A percentile compares a stretch with the other conserved stretches of the same genome.
phyloP scores from a whole-genome alignment of 2,329 filamentous ascomycete genomes.

The Fusarium falciforme region DNA sequence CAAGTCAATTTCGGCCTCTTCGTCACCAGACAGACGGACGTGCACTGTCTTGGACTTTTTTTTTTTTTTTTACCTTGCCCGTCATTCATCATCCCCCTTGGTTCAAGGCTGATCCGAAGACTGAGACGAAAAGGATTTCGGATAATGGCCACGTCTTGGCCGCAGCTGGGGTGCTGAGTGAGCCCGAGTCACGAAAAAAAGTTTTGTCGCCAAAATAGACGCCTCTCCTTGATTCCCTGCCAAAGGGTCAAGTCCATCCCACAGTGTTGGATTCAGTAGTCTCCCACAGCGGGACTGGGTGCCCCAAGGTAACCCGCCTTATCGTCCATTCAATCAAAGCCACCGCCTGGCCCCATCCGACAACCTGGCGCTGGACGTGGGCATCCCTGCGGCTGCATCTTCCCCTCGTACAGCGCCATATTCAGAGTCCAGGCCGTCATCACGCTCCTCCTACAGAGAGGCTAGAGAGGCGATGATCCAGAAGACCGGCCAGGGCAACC shows the following conservation, averaged over 20 bases:
- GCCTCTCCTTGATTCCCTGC: constrained; percentile 27
- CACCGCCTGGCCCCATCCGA: constrained; percentile 43
- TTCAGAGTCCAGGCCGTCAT: constrained; percentile 39
- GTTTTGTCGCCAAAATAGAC: constrained; percentile 4
- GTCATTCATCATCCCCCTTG: constrained; percentile 2
- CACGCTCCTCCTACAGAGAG: constrained; percentile 33
- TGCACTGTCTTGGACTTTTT: constrained; percentile 18
- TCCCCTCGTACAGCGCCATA: constrained; percentile 36
- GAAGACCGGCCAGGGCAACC: constrained; percentile 38
- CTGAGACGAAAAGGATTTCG: constrained; percentile 2
- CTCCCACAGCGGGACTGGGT: constrained; percentile 25
- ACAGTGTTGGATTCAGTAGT: constrained; percentile 23
- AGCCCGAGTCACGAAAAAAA: neutral
- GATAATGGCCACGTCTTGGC: neutral
- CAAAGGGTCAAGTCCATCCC: constrained; percentile 14
- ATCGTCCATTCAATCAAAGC: constrained; percentile 44
- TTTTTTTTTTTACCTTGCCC: neutral
- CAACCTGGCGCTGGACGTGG: constrained; percentile 41
- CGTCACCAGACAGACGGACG: constrained; percentile 9
- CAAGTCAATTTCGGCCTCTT: constrained; percentile 12
- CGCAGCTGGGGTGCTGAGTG: neutral
- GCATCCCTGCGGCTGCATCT: constrained; percentile 35
- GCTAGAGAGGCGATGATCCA: constrained; percentile 39
- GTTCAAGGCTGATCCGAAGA: neutral
- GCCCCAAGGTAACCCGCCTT: constrained; percentile 16